Base-by-base conservation (phyloP, 805 yeast genomes). In the Osmozyma mogii region DNA sequence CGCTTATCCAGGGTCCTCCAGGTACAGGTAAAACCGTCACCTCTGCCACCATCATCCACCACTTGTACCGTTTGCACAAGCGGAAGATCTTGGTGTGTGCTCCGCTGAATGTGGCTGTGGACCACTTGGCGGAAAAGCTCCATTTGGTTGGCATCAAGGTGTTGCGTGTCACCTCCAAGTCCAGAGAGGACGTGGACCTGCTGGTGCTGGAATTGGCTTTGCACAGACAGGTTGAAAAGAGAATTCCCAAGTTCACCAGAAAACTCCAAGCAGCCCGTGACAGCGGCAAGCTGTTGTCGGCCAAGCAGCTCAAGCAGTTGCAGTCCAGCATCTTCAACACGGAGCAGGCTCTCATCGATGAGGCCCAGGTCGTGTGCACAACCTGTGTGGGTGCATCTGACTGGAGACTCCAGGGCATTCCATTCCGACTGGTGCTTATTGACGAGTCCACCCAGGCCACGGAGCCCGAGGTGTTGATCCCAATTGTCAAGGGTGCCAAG, bases 381-480 rank as follows among this genome's bases (percentile, higher is more conserved):
- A 88, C 97, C 0, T 85, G 96, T 68, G 87, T 80, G 15, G 95
- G 94, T 38, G 95, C 96, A 3, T 94, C 88, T 31, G 95, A 84
- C 54, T 55, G 44, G 31, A 64, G 94, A 39, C 58, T 89, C 24
- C 52, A 56, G 5, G 45, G 50, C 8, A 51, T 75, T 35, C 61
- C 65, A 26, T 88, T 88, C 56, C 67, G 84, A 43, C 76, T 76
- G 3, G 81, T 80, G 5, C 78, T 80, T 18, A 75, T 80, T 81
- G 88, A 80, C 57, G 88, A 80, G 54, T 71, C 84, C 4, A 79
- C 87, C 0, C 87, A 79, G 43, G 76, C 87, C 0, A 74, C 84
- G 0, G 89, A 80, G 40, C 81, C 85, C 5, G 62, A 75, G 1
- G 74, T 84, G 0, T 58, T 80, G 38, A 80, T 80, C 32, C 87